These are phyloP conservation scores for Ceratocystis diversiconidia DNA, from an alignment of 2,329 filamentous ascomycete genomes.

Conservation along the genomic window DNA sequence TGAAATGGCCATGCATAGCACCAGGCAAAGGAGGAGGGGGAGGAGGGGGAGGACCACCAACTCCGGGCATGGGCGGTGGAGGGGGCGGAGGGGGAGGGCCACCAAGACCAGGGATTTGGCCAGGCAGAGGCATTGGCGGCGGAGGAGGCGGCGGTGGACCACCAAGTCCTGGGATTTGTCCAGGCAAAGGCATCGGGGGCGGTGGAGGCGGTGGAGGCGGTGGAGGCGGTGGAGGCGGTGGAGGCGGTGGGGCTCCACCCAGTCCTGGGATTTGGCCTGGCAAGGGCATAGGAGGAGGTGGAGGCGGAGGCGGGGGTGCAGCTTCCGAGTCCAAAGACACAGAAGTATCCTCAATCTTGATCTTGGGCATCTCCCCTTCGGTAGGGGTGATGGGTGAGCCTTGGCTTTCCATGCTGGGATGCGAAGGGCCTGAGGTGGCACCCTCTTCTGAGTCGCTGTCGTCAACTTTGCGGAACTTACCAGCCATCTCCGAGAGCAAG, in stretches of 20 bases:
- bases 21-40: conserved; percentile 53
- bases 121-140: conserved; percentile 27
- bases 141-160: conserved; percentile 29
- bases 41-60: conserved; percentile 30
- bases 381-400: conserved; percentile 48
- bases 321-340: conserved; percentile 20
- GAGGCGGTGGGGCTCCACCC: conserved; percentile 26
- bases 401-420: conserved; percentile 58
- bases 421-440: conserved; percentile 58
- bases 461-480: conserved; percentile 40
- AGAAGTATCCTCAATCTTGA: conserved; percentile 34
- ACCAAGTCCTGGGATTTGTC: conserved; percentile 16
- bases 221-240: conserved; percentile 30
- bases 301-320: conserved; percentile 26
- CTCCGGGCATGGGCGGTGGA: conserved; percentile 27
- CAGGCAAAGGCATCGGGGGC: conserved; percentile 27
- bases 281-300: conserved; percentile 28
- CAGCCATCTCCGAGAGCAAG: conserved; percentile 64
- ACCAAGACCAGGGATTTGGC: conserved; percentile 16
- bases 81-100: conserved; percentile 25
- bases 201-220: conserved; percentile 25
- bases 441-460: conserved; percentile 61
- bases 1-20: conserved; percentile 59
- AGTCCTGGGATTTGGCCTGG: conserved; percentile 27
- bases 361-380: conserved; percentile 46